Evolutionary conservation across 352 stramenopile species (phyloP), one percentile per base, ranked within the genome.

Genomic region (Pythium scleroteichum): DNA sequence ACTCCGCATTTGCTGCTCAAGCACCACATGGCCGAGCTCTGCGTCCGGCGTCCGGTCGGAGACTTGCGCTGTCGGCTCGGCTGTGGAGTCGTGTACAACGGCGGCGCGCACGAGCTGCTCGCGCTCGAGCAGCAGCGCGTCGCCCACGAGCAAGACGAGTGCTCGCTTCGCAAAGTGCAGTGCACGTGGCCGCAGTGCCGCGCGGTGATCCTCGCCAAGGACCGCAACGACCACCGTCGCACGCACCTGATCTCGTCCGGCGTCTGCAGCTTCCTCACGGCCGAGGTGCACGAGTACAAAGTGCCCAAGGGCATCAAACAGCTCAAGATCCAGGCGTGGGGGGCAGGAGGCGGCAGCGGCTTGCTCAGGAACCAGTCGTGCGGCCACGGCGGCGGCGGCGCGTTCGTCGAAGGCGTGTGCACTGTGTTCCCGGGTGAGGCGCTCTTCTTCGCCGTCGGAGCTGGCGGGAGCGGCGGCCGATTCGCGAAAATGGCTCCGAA

Each of bases 241-340:
- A 71, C 64, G 4, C 84, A 93, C 40, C 32, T 93, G 33, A 67
- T 87, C 20, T 73, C 74, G 10, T 87, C 79, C 0, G 83, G 83
- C 3, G 74, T 90, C 27, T 46, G 76, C 41, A 87, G 65, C 27
- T 90, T 88, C 44, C 59, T 90, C 20, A 85, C 79, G 5, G 68
- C 72, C 13, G 79, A 86, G 22, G 65, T 80, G 17, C 82, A 88
- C 54, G 67, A 87, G 26, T 90, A 82, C 59, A 82, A 78, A 59
- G 83, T 92, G 9, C 79, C 83, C 0, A 79, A 78, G 13, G 83
- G 83, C 33, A 71, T 78, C 27, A 85, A 79, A 39, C 46, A 75
- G 24, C 63, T 93, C 45, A 91, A 93, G 49, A 38, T 91, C 14
- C 84, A 93, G 46, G 79, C 73, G 19, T 91, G 84, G 84, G 84